Evolutionary conservation across 371 early-diverging fungal genomes (phyloP).

Genomic region (Apophysomyces trapeziformis): DNA sequence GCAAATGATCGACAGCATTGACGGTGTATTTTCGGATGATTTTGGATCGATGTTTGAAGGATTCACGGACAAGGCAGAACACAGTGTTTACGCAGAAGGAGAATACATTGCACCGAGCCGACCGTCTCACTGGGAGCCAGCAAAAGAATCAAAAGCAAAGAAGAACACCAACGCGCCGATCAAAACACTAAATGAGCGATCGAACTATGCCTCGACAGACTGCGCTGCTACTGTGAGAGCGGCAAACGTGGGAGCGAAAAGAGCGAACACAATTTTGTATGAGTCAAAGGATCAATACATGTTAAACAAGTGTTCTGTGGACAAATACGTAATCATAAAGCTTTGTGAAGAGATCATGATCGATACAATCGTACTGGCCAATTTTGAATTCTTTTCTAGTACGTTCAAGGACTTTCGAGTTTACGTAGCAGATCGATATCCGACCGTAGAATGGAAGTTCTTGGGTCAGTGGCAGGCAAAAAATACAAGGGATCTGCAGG

Average conservation of each 20-base stretch:
- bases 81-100: constrained; percentile 36
- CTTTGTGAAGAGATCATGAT: constrained; percentile 94
- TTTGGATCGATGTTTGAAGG: constrained; percentile 54
- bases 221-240: constrained; percentile 92
- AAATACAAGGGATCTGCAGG: constrained; percentile 87
- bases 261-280: constrained; percentile 81
- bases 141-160: constrained; percentile 13
- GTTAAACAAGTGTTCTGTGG: constrained; percentile 84
- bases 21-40: constrained; percentile 53
- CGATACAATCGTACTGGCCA: constrained; percentile 88
- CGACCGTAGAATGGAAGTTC: constrained; percentile 81
- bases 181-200: constrained; percentile 74
- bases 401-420: constrained; percentile 89
- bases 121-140: not conserved
- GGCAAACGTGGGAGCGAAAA: constrained; percentile 84
- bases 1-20: constrained; percentile 53
- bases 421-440: constrained; percentile 81
- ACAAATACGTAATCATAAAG: constrained; percentile 88
- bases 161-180: constrained; percentile 30
- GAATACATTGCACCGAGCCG: constrained; percentile 39
- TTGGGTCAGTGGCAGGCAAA: constrained; percentile 84
- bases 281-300: constrained; percentile 94
- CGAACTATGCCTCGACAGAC: constrained; percentile 92
- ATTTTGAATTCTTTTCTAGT: constrained; percentile 96
- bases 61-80: constrained; percentile 14